Base-by-base conservation (phyloP, 169 alveolate genomes). In the Cryptosporidium viatorum region DNA sequence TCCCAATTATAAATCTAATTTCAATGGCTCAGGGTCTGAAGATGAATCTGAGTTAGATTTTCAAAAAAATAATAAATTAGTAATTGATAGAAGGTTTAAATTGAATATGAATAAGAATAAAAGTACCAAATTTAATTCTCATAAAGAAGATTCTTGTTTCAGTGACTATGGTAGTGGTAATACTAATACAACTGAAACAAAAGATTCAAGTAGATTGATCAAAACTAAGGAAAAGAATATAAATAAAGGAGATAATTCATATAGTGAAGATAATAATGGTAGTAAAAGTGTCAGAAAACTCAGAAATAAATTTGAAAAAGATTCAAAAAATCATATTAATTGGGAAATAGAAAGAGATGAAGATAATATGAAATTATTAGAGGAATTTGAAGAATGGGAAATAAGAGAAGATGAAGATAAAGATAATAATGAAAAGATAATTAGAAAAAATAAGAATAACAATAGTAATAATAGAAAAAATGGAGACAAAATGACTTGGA, bases 291-390 rank as follows among this genome's bases (percentile, higher is more conserved):
- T 18, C 0, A 31, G 65, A 69, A 48, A 48, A 12, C 21, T 48
- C 2, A 21, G 37, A 59, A 59, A 59, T 5, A 23, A 31, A 59
- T 59, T 59, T 59, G 69, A 59, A 39, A 59, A 31, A 31, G 39
- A 59, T 10, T 59, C 37, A 12, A 31, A 21, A 59, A 59, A 18
- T 16, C 21, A 48, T 14, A 48, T 3, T 48, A 6, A 48, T 2
- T 48, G 55, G 55, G 55, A 48, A 48, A 48, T 48, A 9, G 71
- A 65, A 26, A 65, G 18, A 62, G 69, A 39, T 31, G 74, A 68
- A 10, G 10, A 9, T 68, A n/a, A 29, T 18, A 12, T 23, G 31
- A 18, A 18, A 59, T 16, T 41, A 41, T 3, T 41, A 14, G 62
- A 41, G 18, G 84, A 41, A 23, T 23, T 37, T 41, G 84, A 69